Base-by-base conservation (phyloP, 2,329 filamentous ascomycete genomes). In the Coniella lustricola region DNA sequence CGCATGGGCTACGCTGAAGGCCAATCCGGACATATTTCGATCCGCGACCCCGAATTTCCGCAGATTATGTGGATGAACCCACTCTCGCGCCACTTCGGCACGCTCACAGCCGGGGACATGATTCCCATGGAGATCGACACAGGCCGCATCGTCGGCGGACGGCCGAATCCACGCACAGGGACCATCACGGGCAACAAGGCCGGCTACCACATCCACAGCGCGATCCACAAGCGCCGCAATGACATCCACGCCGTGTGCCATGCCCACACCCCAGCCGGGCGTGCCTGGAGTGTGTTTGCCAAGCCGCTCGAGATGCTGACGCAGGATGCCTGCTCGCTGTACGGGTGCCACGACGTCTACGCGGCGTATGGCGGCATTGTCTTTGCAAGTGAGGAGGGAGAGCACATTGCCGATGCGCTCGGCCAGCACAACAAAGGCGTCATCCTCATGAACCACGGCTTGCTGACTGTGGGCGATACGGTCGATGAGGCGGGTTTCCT, bases 401-500 rank as follows among this genome's bases (percentile, higher is more conserved):
- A 74, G 55, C 70, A 75, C 36, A 79, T 89, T 53, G 84, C 84
- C 2, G 68, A 67, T 10, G 76, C 82, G 0, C 68, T 90, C 1
- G 84, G 84, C 0, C 50, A 56, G 21, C 63, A 69, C 1, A 76
- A 77, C 55, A 84, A 75, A 61, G 83, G 74, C 1, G 72, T 79
- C 54, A 81, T 88, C 40, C 66, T 88, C 44, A 71, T 82, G 55
- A 89, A 88, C 61, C 85, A 89, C 64, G 85, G 85, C 0, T 66
- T 90, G 32, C 64, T 89, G 44, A 86, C 82, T 0, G 84, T 87
- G 0, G 85, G 85, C 3, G 59, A 64, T 7, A 89, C 85, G 0
- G 84, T 89, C 2, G 85, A 89, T 59, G 85, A 89, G 64, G 85
- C 85, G 1, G 81, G 80, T 0, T 89, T 82, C 62, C 63, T 87